Percentiles rank a stretch among this genome's conserved stretches.
Evolutionary conservation across 1,139 yeast genomes (phyloP).

Genomic region (Taphrina pruni): DNA sequence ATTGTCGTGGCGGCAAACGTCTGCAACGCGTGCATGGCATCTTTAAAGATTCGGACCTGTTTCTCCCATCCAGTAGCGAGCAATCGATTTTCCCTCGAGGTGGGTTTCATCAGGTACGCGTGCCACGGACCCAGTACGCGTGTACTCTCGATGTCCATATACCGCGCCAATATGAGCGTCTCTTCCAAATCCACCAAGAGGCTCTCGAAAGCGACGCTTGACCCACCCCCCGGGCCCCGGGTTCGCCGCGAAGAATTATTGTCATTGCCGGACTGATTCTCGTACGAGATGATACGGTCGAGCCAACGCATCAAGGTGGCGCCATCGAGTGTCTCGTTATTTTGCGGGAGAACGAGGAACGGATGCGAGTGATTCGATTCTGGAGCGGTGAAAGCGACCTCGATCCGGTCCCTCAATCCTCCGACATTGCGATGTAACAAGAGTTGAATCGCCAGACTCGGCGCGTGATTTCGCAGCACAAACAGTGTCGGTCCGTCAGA

Average conservation of each 20-base stretch:
- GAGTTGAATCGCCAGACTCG: not conserved
- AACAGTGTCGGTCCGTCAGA: not conserved
- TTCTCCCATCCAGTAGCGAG: not conserved
- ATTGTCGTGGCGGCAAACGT: not conserved
- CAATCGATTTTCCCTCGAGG: not conserved
- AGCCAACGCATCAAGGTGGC: not conserved
- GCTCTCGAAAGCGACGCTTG: not conserved
- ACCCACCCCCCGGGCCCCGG: not conserved
- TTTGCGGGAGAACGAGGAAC: not conserved
- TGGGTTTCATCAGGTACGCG: not conserved
- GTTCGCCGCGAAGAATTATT: too few relatives aligned
- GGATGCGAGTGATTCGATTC: not conserved
- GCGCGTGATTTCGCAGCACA: not conserved
- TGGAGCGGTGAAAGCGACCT: not conserved
- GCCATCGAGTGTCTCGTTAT: not conserved
- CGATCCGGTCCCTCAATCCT: not conserved
- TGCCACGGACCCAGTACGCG: constrained; percentile 7
- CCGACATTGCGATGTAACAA: not conserved
- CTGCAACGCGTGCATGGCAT: constrained; percentile 9
- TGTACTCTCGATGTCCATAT: not conserved
- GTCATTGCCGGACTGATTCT: too few relatives aligned
- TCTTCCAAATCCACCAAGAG: not conserved
- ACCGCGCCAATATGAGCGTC: not conserved
- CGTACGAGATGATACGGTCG: not conserved
- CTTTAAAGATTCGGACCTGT: not conserved